phyloP scores from a whole-genome alignment of 345 rosid species.

The Eucalyptus microcorys region DNA sequence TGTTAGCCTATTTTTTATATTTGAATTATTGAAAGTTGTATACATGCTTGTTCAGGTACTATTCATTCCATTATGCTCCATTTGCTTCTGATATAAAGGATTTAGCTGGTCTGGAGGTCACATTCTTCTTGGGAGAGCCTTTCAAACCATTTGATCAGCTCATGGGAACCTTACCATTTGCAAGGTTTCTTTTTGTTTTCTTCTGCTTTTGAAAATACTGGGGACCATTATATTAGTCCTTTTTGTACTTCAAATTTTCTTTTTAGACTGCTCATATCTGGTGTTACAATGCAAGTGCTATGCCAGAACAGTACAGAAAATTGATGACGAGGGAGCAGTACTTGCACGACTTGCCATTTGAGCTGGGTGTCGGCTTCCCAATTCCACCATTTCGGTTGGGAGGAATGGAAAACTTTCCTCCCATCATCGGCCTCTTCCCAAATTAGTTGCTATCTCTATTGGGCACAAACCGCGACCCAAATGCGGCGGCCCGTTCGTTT shows the following conservation, averaged over 20 bases:
- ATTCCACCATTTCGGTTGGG: too few species aligned
- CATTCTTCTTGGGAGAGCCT: slow-evolving; percentile 81
- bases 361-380: too few species aligned
- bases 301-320: slow-evolving; percentile 68
- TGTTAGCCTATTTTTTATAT: not conserved
- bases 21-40: not conserved
- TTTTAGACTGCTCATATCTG: not conserved
- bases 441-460: too few species aligned
- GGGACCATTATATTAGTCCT: not conserved
- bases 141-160: slow-evolving; percentile 98
- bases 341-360: too few species aligned
- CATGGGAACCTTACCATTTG: slow-evolving; percentile 95
- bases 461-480: too few species aligned
- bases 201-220: not conserved
- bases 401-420: too few species aligned
- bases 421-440: too few species aligned
- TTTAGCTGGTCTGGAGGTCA: slow-evolving; percentile 72
- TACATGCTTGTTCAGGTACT: slow-evolving; percentile 56
- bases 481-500: rapidly evolving
- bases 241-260: not conserved
- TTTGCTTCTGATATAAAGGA: slow-evolving; percentile 94
- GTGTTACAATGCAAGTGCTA: slow-evolving; percentile 65
- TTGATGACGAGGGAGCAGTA: slow-evolving; percentile 28
- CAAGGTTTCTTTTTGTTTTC: slow-evolving; percentile 39
- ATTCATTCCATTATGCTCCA: slow-evolving; percentile 98